A percentile compares a stretch with the other conserved stretches of the same genome.
These are phyloP conservation scores for Ophiostoma populinum DNA, from an alignment of 2,329 filamentous ascomycete species.

Conservation along the genomic window DNA sequence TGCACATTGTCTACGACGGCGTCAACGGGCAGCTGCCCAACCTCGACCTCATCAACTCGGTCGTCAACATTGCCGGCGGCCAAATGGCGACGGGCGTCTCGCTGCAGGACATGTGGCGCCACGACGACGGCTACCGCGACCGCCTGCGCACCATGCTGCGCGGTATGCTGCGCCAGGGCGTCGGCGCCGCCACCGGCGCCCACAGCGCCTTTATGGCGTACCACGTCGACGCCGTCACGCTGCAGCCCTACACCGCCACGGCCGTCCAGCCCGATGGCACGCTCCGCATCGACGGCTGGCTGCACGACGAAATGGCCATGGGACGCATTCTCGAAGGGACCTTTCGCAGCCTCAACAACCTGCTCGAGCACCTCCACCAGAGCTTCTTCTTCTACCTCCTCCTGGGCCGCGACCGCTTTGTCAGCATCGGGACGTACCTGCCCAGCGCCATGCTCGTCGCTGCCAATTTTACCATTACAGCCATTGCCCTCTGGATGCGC, in stretches of 20 bases:
- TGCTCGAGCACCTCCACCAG: conserved; percentile 92
- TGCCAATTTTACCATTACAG: conserved; percentile 87
- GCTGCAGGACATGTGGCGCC: conserved; percentile 71
- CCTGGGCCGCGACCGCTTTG: conserved; percentile 80
- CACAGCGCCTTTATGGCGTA: conserved; percentile 97
- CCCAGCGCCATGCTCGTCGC: conserved; percentile 96
- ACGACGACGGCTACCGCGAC: conserved; percentile 69
- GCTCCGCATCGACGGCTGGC: conserved; percentile 50
- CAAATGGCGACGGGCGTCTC: conserved; percentile 81
- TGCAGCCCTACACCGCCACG: conserved; percentile 49
- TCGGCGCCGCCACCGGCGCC: conserved; percentile 76
- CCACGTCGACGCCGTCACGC: conserved; percentile 86
- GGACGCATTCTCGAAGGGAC: conserved; percentile 79
- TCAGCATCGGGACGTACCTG: conserved; percentile 94
- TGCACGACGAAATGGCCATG: conserved; percentile 95
- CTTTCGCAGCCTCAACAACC: conserved; percentile 86
- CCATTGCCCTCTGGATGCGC: conserved; percentile 83
- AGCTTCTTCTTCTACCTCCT: conserved; percentile 99
- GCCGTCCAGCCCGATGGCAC: conserved; percentile 24
- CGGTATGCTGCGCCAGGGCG: conserved; percentile 80
- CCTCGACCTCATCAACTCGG: conserved; percentile 87
- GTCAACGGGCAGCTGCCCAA: conserved; percentile 93
- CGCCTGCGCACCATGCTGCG: conserved; percentile 76
- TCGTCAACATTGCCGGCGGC: conserved; percentile 68
- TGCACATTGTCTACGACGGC: conserved; percentile 89